Evolutionary conservation across 164 flowering plant species (phyloP).

Genomic region (Nymphaea colorata): DNA sequence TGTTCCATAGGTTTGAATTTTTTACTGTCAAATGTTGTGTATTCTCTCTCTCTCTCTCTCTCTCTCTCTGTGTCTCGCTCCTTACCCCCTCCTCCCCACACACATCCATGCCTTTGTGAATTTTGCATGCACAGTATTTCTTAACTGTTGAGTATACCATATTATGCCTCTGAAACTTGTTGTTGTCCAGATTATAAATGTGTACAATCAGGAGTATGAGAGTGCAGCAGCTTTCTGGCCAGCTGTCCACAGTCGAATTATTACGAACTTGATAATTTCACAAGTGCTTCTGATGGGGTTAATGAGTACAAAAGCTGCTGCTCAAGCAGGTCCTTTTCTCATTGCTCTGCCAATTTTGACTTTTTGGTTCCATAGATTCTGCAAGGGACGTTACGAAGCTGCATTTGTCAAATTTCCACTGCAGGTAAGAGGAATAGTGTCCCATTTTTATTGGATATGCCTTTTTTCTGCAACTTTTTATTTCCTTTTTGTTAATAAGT

Average conservation of each 20-base stretch:
- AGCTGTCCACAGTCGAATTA: slow-evolving; percentile 63
- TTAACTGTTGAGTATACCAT: too few species aligned
- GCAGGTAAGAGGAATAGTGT: slow-evolving; percentile 30
- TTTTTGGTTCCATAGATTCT: slow-evolving; percentile 57
- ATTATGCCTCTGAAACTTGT: neutral
- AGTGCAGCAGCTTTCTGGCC: slow-evolving; percentile 90
- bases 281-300: slow-evolving; percentile 66
- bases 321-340: slow-evolving; percentile 61
- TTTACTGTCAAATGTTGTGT: too few species aligned
- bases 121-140: too few species aligned
- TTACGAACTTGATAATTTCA: slow-evolving; percentile 48
- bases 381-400: slow-evolving; percentile 74
- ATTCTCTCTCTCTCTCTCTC: neutral
- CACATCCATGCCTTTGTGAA: neutral
- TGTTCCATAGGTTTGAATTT: too few species aligned
- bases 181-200: slow-evolving; percentile 54
- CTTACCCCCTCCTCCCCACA: too few species aligned
- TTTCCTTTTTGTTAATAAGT: too few species aligned
- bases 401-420: slow-evolving; percentile 60
- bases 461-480: too few species aligned
- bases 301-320: slow-evolving; percentile 51
- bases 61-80: too few species aligned
- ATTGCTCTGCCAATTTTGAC: slow-evolving; percentile 69
- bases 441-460: too few species aligned
- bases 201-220: slow-evolving; percentile 78